Conservation (phyloP, 768 basidiomycete genomes). For the Tulasnella sp. region DNA sequence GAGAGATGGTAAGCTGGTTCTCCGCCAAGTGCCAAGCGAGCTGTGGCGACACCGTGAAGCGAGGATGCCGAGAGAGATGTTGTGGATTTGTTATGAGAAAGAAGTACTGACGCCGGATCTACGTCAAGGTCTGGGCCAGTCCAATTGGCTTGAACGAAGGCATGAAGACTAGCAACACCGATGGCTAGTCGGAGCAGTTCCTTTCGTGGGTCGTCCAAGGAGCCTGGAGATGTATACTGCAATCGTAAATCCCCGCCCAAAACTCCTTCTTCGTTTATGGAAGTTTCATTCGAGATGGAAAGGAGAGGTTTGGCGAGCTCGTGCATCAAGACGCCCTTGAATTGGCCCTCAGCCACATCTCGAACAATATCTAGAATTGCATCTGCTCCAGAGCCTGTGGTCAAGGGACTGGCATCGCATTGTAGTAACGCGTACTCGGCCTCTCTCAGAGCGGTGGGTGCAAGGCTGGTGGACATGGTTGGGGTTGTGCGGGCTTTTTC, state of each 20-base stretch:
- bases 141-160: constrained; percentile 93
- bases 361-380: constrained; percentile 33
- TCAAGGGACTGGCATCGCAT: constrained; percentile 13
- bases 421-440: constrained; percentile 26
- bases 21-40: constrained; percentile 75
- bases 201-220: constrained; percentile 35
- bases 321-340: constrained; percentile 40
- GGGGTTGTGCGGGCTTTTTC: neutral
- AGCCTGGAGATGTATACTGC: neutral
- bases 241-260: neutral
- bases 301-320: constrained; percentile 40
- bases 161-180: constrained; percentile 77
- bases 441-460: constrained; percentile 1
- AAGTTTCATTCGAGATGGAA: constrained; percentile 16
- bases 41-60: constrained; percentile 62
- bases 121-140: constrained; percentile 84
- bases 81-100: constrained; percentile 39
- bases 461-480: constrained; percentile 13
- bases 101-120: constrained; percentile 40
- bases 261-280: neutral
- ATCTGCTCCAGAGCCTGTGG: neutral
- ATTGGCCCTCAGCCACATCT: constrained; percentile 37
- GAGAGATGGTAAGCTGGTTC: constrained; percentile 97
- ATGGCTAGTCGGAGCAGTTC: constrained; percentile 60
- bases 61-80: constrained; percentile 35